Evolutionary conservation across 2,329 filamentous ascomycete species (phyloP), one percentile per base, ranked within the genome.

Genomic region (Claviceps sp.): DNA sequence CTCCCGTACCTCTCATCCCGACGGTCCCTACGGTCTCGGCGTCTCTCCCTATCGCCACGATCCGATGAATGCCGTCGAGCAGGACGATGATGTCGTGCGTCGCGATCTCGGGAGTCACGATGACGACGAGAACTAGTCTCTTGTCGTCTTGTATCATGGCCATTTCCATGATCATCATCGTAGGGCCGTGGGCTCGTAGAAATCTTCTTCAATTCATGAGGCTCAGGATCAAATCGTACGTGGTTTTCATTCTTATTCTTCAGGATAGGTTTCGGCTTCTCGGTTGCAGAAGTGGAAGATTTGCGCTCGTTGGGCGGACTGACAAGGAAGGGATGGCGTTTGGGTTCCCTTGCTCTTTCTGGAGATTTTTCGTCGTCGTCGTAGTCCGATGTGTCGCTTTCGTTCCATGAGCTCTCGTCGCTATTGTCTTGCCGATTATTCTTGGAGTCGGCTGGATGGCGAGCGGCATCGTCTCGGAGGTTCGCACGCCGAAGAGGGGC

Each of bases 161-260:
- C 38, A 24, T 41, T 30, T n/a, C 65, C 60, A 16, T 68, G 65
- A 5, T 67, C 64, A 5, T 65, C 60, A 16, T 68, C 65, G 4
- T 57, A 59, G 37, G 61, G 63, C 10, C 58, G 60, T 24, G 61
- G 54, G 43, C 58, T 60, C 26, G 60, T 60, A 2, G 62, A 11
- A 34, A 11, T 34, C 19, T 7, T 50, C 48, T 70, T 62, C 43
- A 78, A 61, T 60, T 78, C 69, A 51, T 71, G 62, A 16, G 72
- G 71, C 58, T 75, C 70, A 1, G 71, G 69, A 40, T 75, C 72
- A 54, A 79, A 79, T 4, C 73, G 72, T 5, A 81, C 76, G 46
- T 75, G 75, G 54, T 81, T 75, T 47, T 74, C 73, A 54, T 79
- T 78, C 58, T 72, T 74, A 60, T 81, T 81, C 67, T 81, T 81